These are phyloP conservation scores for Diaporthe eres DNA, from an alignment of 2,329 filamentous ascomycete genomes.

Conservation along the genomic window DNA sequence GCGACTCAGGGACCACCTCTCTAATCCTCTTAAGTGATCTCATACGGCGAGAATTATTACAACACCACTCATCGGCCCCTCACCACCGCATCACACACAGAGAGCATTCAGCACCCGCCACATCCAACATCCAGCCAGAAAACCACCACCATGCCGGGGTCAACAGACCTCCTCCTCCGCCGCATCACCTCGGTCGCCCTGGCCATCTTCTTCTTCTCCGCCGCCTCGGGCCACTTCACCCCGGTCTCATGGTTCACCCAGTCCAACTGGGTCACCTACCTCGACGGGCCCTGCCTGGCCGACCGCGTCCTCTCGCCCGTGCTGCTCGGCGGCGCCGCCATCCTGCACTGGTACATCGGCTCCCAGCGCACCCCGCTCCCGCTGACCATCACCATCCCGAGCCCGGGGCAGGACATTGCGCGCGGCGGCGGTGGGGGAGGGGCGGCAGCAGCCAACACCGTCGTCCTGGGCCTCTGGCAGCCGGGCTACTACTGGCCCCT, in stretches of 20 bases:
- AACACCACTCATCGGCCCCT: not conserved
- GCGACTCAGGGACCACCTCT: not conserved
- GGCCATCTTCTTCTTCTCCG: conserved; percentile 34
- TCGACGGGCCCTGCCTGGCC: conserved; percentile 37
- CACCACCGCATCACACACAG: not conserved
- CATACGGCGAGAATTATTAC: too few species aligned
- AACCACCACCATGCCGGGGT: conserved; percentile 2
- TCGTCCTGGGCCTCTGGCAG: conserved; percentile 38
- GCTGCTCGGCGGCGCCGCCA: conserved; percentile 33
- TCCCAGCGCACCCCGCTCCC: conserved; percentile 25
- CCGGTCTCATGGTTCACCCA: conserved; percentile 41
- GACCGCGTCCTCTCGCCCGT: conserved; percentile 40
- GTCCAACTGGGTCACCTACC: conserved; percentile 35
- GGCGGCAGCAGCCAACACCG: not conserved
- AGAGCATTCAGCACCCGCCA: not conserved
- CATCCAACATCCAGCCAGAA: not conserved
- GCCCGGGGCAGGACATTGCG: conserved; percentile 18
- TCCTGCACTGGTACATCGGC: conserved; percentile 42
- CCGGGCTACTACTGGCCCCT: conserved; percentile 39
- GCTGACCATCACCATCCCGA: conserved; percentile 39
- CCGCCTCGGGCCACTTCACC: conserved; percentile 19
- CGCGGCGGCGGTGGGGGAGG: not conserved
- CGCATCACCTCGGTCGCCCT: conserved; percentile 37
- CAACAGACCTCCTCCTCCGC: conserved; percentile 34
- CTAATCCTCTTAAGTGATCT: not conserved